These are phyloP conservation scores for Grosmannia huntii DNA, from an alignment of 2,329 filamentous ascomycete genomes.

Conservation along the genomic window DNA sequence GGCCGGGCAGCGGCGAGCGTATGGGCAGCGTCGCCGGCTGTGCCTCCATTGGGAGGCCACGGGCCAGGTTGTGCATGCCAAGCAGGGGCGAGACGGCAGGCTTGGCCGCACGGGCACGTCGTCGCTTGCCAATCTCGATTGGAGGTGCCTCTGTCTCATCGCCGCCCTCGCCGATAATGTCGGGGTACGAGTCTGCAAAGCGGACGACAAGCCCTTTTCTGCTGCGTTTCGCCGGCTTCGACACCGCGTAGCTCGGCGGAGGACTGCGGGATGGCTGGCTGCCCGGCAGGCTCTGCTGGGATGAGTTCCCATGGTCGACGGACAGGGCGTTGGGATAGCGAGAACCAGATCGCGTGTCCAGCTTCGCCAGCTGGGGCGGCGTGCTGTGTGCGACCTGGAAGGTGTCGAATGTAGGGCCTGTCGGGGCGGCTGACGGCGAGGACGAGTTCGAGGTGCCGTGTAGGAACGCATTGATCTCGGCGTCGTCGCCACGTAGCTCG, in stretches of 20 bases:
- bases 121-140: constrained; percentile 54
- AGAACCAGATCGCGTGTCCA: constrained; percentile 42
- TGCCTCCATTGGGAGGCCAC: too few relatives aligned
- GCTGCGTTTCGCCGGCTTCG: not conserved
- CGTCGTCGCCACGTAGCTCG: constrained; percentile 23
- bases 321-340: constrained; percentile 42
- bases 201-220: constrained; percentile 61
- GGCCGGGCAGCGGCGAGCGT: constrained; percentile 15
- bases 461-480: constrained; percentile 47
- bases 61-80: not conserved
- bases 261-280: constrained; percentile 31
- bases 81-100: not conserved
- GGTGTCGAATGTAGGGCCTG: constrained; percentile 36
- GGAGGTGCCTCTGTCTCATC: constrained; percentile 69
- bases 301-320: constrained; percentile 24
- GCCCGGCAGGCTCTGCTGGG: constrained; percentile 31
- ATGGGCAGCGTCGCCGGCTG: not conserved
- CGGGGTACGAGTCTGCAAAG: constrained; percentile 60
- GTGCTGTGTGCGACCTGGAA: constrained; percentile 39
- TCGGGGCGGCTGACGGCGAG: not conserved
- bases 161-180: constrained; percentile 81
- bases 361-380: constrained; percentile 32
- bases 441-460: constrained; percentile 28
- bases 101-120: constrained; percentile 21
- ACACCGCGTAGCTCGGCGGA: constrained; percentile 15